Conservation (phyloP, 2,329 filamentous ascomycete genomes). For the Amauroascus verrucosus region DNA sequence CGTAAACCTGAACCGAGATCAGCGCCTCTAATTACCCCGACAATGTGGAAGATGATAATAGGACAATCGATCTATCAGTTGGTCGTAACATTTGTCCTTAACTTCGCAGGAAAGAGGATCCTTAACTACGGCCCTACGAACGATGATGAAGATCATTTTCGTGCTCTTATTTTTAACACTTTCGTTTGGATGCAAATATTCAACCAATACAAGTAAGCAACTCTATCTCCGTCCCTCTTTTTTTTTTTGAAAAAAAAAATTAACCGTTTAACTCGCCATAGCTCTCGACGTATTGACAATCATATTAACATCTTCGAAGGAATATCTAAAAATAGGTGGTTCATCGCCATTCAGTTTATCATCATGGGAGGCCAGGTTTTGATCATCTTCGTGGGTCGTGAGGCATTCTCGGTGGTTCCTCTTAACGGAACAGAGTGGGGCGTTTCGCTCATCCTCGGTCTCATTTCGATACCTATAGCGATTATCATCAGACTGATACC, state of each 20-base stretch:
- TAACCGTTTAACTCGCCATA: slow-evolving; percentile 10
- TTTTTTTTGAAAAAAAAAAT: too few relatives aligned
- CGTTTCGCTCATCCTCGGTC: slow-evolving; percentile 57
- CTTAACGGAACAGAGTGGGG: slow-evolving; percentile 59
- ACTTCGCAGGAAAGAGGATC: slow-evolving; percentile 59
- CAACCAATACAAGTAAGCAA: slow-evolving; percentile 22
- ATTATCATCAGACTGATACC: slow-evolving; percentile 51
- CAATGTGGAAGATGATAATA: slow-evolving; percentile 99
- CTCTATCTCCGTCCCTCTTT: neutral
- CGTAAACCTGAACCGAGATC: slow-evolving; percentile 68
- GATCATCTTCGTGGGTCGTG: slow-evolving; percentile 60
- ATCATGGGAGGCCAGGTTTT: slow-evolving; percentile 61
- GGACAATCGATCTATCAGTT: slow-evolving; percentile 88
- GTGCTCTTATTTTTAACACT: slow-evolving; percentile 88
- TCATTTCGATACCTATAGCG: slow-evolving; percentile 57
- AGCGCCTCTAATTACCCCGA: slow-evolving; percentile 67
- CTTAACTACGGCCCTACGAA: slow-evolving; percentile 42
- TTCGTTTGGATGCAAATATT: slow-evolving; percentile 99
- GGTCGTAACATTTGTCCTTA: slow-evolving; percentile 66
- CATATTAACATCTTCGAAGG: slow-evolving; percentile 23
- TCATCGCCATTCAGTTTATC: slow-evolving; percentile 52
- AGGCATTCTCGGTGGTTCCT: slow-evolving; percentile 53
- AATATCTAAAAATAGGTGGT: slow-evolving; percentile 40
- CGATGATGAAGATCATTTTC: slow-evolving; percentile 45
- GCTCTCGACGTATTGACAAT: slow-evolving; percentile 18